phyloP scores from a whole-genome alignment of 345 rosid genomes.

The Ceriops decandra region DNA sequence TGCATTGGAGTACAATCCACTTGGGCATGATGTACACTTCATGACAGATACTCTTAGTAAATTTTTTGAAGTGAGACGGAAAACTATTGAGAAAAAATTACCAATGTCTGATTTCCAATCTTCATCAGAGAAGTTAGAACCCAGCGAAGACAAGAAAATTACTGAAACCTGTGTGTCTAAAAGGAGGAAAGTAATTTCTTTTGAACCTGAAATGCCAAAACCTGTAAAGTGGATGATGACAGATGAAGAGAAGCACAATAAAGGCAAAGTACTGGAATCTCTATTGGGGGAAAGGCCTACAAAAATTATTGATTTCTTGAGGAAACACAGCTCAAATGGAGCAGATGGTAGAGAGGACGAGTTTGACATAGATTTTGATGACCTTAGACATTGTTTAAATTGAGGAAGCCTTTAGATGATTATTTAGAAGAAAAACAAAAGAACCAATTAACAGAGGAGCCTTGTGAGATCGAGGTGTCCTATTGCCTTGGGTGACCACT shows the following conservation, averaged over 20 bases:
- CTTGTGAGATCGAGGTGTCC: conserved; percentile 30
- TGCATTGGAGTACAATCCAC: conserved; percentile 49
- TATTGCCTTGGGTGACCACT: not conserved
- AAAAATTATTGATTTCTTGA: conserved; percentile 27
- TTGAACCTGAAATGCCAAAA: conserved; percentile 16
- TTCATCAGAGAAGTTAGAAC: not conserved
- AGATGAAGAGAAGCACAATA: conserved; percentile 14
- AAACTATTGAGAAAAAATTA: conserved; percentile 24
- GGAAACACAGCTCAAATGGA: conserved; percentile 17
- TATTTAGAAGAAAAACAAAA: conserved; percentile 19
- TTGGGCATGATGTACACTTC: conserved; percentile 36
- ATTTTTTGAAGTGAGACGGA: conserved; percentile 35
- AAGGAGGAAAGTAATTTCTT: conserved; percentile 18
- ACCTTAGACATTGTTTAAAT: conserved; percentile 16
- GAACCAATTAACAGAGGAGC: conserved; percentile 20
- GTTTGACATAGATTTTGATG: conserved; percentile 33
- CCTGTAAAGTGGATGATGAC: conserved; percentile 16
- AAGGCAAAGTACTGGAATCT: conserved; percentile 16
- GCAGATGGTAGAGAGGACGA: conserved; percentile 22
- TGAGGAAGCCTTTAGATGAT: conserved; percentile 31
- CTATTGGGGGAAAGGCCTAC: conserved; percentile 23
- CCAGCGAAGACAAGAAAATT: conserved; percentile 1
- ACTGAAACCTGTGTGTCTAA: conserved; percentile 13
- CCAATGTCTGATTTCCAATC: conserved; percentile 8
- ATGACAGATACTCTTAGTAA: conserved; percentile 39